A percentile compares a stretch with the other conserved stretches of the same genome.
Evolutionary conservation across 2,329 filamentous ascomycete species (phyloP).

Genomic region (Pseudopyricularia cyperi): DNA sequence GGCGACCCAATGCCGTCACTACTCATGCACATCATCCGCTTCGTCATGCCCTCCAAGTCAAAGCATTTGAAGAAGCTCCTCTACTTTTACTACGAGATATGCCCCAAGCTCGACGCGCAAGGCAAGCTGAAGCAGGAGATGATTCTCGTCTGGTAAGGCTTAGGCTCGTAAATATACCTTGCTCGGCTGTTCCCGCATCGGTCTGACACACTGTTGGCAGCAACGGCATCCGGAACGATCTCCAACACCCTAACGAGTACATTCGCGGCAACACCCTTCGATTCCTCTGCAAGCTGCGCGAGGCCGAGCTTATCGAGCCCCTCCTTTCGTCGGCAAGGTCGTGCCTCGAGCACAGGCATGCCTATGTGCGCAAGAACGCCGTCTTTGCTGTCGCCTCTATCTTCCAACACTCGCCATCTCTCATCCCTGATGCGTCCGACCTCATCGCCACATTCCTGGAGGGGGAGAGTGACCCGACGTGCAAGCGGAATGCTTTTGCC

Average conservation of each 20-base stretch:
- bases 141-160: conserved; percentile 85
- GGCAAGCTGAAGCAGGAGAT: conserved; percentile 99
- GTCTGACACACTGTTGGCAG: conserved; percentile 29
- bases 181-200: neutral
- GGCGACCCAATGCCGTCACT: conserved; percentile 90
- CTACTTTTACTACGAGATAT: conserved; percentile 99
- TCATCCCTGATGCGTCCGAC: conserved; percentile 93
- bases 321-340: conserved; percentile 82
- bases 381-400: conserved; percentile 92
- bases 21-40: conserved; percentile 99
- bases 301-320: conserved; percentile 91
- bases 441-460: conserved; percentile 83
- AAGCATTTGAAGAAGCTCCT: conserved; percentile 95
- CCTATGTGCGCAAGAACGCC: conserved; percentile 96
- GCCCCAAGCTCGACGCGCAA: conserved; percentile 80
- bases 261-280: conserved; percentile 95
- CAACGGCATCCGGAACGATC: conserved; percentile 94
- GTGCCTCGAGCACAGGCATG: conserved; percentile 91
- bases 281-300: conserved; percentile 91
- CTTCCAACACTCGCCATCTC: conserved; percentile 73
- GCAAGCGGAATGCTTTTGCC: conserved; percentile 95
- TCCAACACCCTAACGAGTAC: conserved; percentile 97
- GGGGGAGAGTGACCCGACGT: conserved; percentile 82
- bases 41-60: conserved; percentile 97
- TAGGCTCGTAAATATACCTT: neutral